phyloP scores from a whole-genome alignment of 495 filamentous ascomycete species.

The Neurospora cerealis region DNA sequence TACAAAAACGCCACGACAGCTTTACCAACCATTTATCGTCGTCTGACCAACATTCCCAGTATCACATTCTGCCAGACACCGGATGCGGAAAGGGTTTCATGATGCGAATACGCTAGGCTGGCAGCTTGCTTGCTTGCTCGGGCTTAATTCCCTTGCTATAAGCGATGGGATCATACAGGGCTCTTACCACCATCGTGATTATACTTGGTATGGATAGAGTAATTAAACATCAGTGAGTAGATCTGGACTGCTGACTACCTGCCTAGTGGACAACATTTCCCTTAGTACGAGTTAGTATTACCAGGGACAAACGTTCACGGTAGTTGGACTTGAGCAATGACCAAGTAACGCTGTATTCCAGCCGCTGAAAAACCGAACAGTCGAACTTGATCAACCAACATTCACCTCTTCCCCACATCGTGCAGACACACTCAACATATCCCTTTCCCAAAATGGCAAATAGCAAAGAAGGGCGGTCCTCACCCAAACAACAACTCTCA shows the following conservation, averaged over 20 bases:
- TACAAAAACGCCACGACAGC: not conserved
- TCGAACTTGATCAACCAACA: too few relatives aligned
- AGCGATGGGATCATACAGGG: not conserved
- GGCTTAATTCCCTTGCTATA: not conserved
- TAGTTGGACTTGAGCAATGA: not conserved
- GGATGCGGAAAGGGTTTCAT: not conserved
- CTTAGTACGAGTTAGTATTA: not conserved
- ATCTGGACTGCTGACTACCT: not conserved
- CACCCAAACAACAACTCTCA: not conserved
- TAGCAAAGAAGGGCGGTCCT: not conserved
- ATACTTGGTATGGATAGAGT: not conserved
- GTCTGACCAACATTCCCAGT: not conserved
- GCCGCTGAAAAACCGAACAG: too few relatives aligned
- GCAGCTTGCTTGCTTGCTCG: not conserved
- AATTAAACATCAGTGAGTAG: not conserved
- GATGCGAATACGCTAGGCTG: not conserved
- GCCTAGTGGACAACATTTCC: not conserved
- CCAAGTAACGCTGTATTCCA: not conserved
- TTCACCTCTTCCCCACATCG: too few relatives aligned
- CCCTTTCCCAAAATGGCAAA: not conserved
- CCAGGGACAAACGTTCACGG: not conserved
- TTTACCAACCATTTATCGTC: not conserved
- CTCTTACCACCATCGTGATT: not conserved
- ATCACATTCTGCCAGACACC: not conserved
- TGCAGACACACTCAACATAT: too few relatives aligned